A percentile compares a stretch with the other conserved stretches of the same genome.
Conservation (phyloP, 2,329 filamentous ascomycete genomes). For the Pseudogymnoascus sp. region DNA sequence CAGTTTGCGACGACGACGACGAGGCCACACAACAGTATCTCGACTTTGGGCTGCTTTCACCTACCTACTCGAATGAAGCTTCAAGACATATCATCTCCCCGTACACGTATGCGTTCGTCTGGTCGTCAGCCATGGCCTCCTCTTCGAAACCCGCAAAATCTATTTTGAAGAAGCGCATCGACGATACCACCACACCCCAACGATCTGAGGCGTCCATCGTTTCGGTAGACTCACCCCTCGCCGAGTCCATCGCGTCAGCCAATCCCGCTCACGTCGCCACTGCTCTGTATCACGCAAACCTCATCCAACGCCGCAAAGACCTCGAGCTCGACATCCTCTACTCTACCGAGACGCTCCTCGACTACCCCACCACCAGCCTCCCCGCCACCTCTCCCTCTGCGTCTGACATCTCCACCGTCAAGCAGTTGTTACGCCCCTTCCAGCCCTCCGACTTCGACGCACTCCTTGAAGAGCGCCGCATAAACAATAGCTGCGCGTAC, state of each 20-base stretch:
- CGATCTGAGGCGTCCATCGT: slow-evolving; percentile 15
- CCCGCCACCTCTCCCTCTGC: slow-evolving; percentile 43
- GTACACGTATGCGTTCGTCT: not conserved
- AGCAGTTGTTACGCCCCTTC: slow-evolving; percentile 59
- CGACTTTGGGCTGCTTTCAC: not conserved
- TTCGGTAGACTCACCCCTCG: slow-evolving; percentile 35
- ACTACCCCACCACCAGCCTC: slow-evolving; percentile 33
- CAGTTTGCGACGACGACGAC: not conserved
- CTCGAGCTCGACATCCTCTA: slow-evolving; percentile 66
- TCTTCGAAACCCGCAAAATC: slow-evolving; percentile 35
- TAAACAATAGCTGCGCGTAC: slow-evolving; percentile 76
- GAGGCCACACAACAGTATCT: not conserved
- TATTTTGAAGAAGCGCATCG: slow-evolving; percentile 52
- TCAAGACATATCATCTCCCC: not conserved
- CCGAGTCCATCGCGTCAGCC: slow-evolving; percentile 37
- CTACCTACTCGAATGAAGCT: not conserved
- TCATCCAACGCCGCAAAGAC: slow-evolving; percentile 75
- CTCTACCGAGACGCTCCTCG: slow-evolving; percentile 53
- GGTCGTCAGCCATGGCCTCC: slow-evolving; percentile 20
- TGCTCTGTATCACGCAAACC: slow-evolving; percentile 72
- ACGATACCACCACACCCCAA: slow-evolving; percentile 29
- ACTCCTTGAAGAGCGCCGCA: slow-evolving; percentile 80
- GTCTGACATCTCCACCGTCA: slow-evolving; percentile 57
- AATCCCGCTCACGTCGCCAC: slow-evolving; percentile 33
- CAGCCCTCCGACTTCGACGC: slow-evolving; percentile 85